Percentiles rank a stretch among this genome's conserved stretches.
phyloP scores from a whole-genome alignment of 495 filamentous ascomycete species.

The Podospora pseudocomata region DNA sequence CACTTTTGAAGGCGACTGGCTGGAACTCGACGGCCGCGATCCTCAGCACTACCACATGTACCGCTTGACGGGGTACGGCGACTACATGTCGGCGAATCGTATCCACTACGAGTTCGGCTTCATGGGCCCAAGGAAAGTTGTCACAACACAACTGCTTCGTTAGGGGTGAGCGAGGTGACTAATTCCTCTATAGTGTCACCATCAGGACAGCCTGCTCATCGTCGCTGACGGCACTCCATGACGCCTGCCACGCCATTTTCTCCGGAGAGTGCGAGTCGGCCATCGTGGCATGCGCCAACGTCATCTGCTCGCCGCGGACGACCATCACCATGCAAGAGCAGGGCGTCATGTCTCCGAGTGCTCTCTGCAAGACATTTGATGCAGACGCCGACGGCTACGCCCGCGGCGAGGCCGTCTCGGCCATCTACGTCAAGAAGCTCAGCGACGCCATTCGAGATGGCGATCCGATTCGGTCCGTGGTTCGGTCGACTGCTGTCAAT shows the following conservation, averaged over 20 bases:
- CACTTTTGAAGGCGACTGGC: background rate
- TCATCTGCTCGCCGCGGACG: slow-evolving; percentile 39
- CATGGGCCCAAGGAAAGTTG: background rate
- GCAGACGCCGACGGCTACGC: slow-evolving; percentile 39
- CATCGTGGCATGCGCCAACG: slow-evolving; percentile 41
- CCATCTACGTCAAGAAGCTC: slow-evolving; percentile 47
- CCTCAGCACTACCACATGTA: background rate
- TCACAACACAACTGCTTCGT: too few relatives aligned
- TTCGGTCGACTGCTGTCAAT: slow-evolving; percentile 30
- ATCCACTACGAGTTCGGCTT: background rate
- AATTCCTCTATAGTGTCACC: background rate
- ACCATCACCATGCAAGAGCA: slow-evolving; percentile 30
- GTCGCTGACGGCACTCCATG: background rate
- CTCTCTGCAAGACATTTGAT: slow-evolving; percentile 37
- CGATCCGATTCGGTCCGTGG: slow-evolving; percentile 52
- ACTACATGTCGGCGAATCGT: background rate
- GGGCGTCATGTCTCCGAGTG: slow-evolving; percentile 19
- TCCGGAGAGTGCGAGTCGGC: slow-evolving; percentile 39
- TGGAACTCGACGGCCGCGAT: background rate
- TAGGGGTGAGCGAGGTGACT: too few relatives aligned
- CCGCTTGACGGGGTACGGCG: background rate
- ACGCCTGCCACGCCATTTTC: slow-evolving; percentile 19
- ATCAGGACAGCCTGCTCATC: background rate
- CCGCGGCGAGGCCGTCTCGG: slow-evolving; percentile 35
- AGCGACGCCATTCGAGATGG: slow-evolving; percentile 46